Evolutionary conservation across 139 green algal genomes (phyloP), one percentile per base, ranked within the genome.

Genomic region (Chlamydomonas incerta): DNA sequence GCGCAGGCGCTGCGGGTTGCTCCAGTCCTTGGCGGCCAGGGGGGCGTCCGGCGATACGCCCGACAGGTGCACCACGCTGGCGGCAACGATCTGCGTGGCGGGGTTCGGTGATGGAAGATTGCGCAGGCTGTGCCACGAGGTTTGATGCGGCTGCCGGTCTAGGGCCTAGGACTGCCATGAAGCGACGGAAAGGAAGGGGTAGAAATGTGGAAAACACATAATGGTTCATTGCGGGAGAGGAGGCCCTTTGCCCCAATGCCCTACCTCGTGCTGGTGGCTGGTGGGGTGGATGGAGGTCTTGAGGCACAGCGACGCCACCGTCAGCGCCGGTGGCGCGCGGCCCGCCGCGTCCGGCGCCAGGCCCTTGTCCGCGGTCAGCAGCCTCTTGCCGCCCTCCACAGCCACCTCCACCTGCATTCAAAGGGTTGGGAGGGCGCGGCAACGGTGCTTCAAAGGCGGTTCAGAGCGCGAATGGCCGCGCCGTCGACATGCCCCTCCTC

Each of bases 271-370:
- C 58, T 90, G 52, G 50, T 93, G 88, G 28, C 79, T 91, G 62
- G 47, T 69, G 21, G 93, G 85, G 73, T 97, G 92, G 41, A 97
- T 86, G 26, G 93, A 57, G 20, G 97, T 98, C 88, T 99, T 98
- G 65, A 99, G 85, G 82, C 93, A 94, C 28, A 99, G 68, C 0
- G 97, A 91, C 0, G 96, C 98, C 15, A 99, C 95, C 4, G 91
- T 92, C 29, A 99, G 90, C 0, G 94, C 94, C 8, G 97, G 97
- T 13, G 93, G 34, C 17, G 93, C 88, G 18, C 90, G 84, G 33
- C 41, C 50, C 6, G 72, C 63, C 58, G 83, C 77, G 13, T 72
- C 79, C 18, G 69, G 81, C 79, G 21, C 46, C 67, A 63, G 79
- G 60, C n/a, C 65, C 87, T 23, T 82, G 37, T 52, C 52, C 23